A percentile compares a stretch with the other conserved stretches of the same genome.
These are phyloP conservation scores for Boletus smithii DNA, from an alignment of 1,284 basidiomycete genomes.

Conservation along the genomic window DNA sequence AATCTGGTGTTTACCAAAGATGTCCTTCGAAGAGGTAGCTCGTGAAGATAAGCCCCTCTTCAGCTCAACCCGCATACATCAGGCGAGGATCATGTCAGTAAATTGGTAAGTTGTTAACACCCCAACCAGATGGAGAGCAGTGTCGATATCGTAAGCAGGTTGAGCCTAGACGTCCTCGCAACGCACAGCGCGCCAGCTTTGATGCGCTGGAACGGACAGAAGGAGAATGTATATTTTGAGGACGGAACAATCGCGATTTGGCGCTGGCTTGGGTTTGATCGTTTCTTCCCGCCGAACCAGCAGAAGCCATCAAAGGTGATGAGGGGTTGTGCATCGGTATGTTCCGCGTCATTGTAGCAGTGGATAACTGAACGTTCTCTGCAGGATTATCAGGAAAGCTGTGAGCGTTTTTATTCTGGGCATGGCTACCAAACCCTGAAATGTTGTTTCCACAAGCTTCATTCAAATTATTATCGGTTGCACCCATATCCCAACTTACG, in stretches of 20 bases:
- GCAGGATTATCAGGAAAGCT: constrained; percentile 71
- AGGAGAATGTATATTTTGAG: constrained; percentile 36
- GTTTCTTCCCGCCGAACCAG: constrained; percentile 58
- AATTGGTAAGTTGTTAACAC: constrained; percentile 44
- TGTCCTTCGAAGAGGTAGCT: constrained; percentile 37
- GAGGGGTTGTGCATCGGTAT: constrained; percentile 58
- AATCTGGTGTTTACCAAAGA: constrained; percentile 56
- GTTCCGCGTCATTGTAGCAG: constrained; percentile 24
- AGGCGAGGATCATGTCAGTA: constrained; percentile 60
- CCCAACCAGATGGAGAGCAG: neutral
- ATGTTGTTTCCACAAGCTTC: constrained; percentile 42
- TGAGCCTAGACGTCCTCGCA: constrained; percentile 55
- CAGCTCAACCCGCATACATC: constrained; percentile 60
- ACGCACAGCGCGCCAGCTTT: constrained; percentile 59
- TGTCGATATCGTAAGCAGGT: constrained; percentile 39
- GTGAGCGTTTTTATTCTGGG: constrained; percentile 35
- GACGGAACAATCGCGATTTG: constrained; percentile 58
- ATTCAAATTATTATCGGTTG: constrained; percentile 56
- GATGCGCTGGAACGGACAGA: constrained; percentile 41
- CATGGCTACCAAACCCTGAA: constrained; percentile 6
- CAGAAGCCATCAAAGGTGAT: constrained; percentile 39
- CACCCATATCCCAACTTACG: constrained; percentile 41
- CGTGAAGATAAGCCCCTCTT: constrained; percentile 75
- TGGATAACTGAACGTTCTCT: constrained; percentile 7
- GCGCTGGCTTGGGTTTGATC: constrained; percentile 62